Evolutionary conservation across 1,284 basidiomycete species (phyloP).

Genomic region (Waitea zeae): DNA sequence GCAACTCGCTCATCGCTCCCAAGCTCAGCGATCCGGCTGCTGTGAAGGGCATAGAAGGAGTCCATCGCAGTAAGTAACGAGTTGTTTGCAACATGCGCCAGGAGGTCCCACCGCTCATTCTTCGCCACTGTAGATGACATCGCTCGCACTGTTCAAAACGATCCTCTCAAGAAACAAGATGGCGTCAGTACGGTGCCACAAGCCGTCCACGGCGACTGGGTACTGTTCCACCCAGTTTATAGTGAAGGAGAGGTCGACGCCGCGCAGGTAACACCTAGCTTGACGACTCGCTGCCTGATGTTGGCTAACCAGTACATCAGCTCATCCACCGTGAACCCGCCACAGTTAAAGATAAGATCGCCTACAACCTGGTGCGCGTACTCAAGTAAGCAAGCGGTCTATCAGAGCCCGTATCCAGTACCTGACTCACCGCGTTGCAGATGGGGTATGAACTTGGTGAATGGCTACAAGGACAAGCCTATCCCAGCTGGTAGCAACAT

Average conservation of each 20-base stretch:
- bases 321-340: slow-evolving; percentile 55
- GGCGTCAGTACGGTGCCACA: background rate
- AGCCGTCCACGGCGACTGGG: slow-evolving; percentile 57
- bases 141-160: background rate
- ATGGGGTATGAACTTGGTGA: slow-evolving; percentile 57
- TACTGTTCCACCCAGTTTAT: slow-evolving; percentile 74
- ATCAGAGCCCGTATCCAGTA: slow-evolving; percentile 1
- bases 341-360: slow-evolving; percentile 58
- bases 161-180: background rate
- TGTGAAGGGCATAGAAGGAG: background rate
- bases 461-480: slow-evolving; percentile 63
- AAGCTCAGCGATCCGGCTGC: no score
- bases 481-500: slow-evolving; percentile 43
- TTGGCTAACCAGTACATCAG: slow-evolving; percentile 16
- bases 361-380: slow-evolving; percentile 42
- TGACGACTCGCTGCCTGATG: slow-evolving; percentile 1
- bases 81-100: no score
- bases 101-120: no score
- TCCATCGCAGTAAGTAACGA: background rate
- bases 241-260: slow-evolving; percentile 60
- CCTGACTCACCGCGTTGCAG: slow-evolving; percentile 15
- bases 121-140: background rate
- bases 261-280: slow-evolving; percentile 33
- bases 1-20: no score
- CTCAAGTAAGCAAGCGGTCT: slow-evolving; percentile 22